Base-by-base conservation (phyloP, 441 rosid genomes). In the Adansonia madagascariensis region DNA sequence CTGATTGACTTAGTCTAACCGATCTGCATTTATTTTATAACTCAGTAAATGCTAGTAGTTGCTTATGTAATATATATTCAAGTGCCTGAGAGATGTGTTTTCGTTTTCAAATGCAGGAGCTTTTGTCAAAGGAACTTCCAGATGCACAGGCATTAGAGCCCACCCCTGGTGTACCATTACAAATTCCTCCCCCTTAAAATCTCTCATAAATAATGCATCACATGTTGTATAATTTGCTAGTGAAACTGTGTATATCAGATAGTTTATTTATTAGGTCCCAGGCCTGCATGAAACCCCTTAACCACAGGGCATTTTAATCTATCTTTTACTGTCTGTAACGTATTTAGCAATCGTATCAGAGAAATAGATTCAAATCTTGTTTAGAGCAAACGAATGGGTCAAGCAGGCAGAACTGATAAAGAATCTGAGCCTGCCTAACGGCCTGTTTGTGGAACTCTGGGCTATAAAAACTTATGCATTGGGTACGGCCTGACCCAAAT, bases 101-200 rank as follows among this genome's bases (percentile, higher is more conserved):
- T 64, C n/a, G 18, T 17, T 65, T 41, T 10, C 4, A 61, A 27
- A 20, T 77, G 84, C 80, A 94, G 97, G 93, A 87, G 20, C 87
- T 94, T 61, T 81, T 94, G 81, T 85, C 85, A 6, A 87, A 81
- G 82, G 93, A 90, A 78, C 55, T 91, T 56, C 93, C 97, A 62
- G 82, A 84, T 70, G 90, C 93, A 77, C 87, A 80, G 80, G 89
- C 90, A 41, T 83, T 92, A 76, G 97, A 89, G 82, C 94, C 97
- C 52, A 83, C 75, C 14, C 92, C 95, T 46, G 98, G 98, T 8
- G 88, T 85, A 35, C 89, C 98, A 9, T 78, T 94, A 14, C 87
- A 86, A 82, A 80, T 94, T 76, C 78, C 83, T 47, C 75, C 78
- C 52, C 79, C 87, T 72, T 79, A 77, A 78, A 67, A 39, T 70